Evolutionary conservation across 2,329 filamentous ascomycete species (phyloP), one percentile per base, ranked within the genome.

Genomic region (Fusarium camptoceras): DNA sequence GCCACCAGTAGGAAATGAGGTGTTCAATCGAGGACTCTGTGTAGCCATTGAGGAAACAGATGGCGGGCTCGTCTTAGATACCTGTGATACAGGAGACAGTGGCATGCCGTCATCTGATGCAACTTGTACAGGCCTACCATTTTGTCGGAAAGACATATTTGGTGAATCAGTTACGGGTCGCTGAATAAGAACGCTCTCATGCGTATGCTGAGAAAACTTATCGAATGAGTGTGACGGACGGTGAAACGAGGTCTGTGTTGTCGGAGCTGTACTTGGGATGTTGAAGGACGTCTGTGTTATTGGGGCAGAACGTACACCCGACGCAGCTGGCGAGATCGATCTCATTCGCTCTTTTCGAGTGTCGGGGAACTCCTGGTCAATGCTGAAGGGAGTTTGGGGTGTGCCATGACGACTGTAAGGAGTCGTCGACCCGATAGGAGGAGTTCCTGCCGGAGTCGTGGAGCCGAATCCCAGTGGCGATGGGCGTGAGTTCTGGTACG

Each of bases 41-140:
- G 72, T 64, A 41, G 61, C 68, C 20, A 73, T 70, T n/a, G 74
- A 75, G 22, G 72, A 70, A 14, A 75, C 63, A 9, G 74, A 76
- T 20, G 72, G 66, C 3, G 73, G 68, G 5, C 68, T 67, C 14
- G 68, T 70, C 39, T 62, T 75, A 20, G 73, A 73, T 39, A 55
- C n/a, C 20, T 72, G 71, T 18, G 74, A 76, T 8, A 75, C 61
- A 22, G 74, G 73, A 37, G 74, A 76, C 22, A 66, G 58, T 9
- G 73, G 72, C 41, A 74, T 59, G 20, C 65, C 59, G 18, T 54
- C 56, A 51, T 47, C 46, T 41, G 24, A 30, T n/a, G 24, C 59
- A 20, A 55, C 46, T 27, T 62, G 68, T 8, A 48, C 50, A 48
- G 57, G 22, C 25, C 62, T 53, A 18, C 20, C 39, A 14, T 71